Evolutionary conservation across 352 stramenopile species (phyloP).

Genomic region (Halophytophthora polymorphica): DNA sequence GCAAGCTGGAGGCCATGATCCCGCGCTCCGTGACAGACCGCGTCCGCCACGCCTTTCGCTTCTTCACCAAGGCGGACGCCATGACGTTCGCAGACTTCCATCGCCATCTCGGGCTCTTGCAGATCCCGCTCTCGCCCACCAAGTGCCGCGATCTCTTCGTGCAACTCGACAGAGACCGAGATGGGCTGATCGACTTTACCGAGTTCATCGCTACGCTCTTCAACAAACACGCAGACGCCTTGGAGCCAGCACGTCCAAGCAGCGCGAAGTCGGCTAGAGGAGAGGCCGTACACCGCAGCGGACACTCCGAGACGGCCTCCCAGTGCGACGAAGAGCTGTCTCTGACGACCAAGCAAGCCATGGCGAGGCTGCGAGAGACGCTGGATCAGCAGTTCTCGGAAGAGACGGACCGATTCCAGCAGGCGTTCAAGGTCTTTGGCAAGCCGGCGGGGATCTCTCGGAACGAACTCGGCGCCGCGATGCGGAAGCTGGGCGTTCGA

Average conservation of each 20-base stretch:
- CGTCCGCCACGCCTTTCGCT: slow-evolving; percentile 57
- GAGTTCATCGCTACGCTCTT: slow-evolving; percentile 68
- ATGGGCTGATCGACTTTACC: slow-evolving; percentile 59
- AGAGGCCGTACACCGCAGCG: not conserved
- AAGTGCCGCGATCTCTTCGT: slow-evolving; percentile 66
- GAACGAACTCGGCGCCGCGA: slow-evolving; percentile 47
- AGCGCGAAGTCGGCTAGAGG: slow-evolving; percentile 11
- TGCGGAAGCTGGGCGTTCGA: slow-evolving; percentile 55
- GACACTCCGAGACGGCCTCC: not conserved
- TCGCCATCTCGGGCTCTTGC: slow-evolving; percentile 41
- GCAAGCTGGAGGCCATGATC: slow-evolving; percentile 60
- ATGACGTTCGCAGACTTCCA: slow-evolving; percentile 68
- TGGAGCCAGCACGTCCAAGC: slow-evolving; percentile 12
- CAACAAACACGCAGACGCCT: slow-evolving; percentile 31
- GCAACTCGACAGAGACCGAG: slow-evolving; percentile 55
- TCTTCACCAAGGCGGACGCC: slow-evolving; percentile 62
- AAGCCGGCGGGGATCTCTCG: slow-evolving; percentile 60
- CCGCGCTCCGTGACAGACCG: slow-evolving; percentile 39
- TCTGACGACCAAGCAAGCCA: slow-evolving; percentile 56
- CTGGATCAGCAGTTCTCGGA: slow-evolving; percentile 67
- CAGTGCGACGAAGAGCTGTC: slow-evolving; percentile 26
- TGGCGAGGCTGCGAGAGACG: slow-evolving; percentile 51
- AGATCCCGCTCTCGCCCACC: slow-evolving; percentile 52
- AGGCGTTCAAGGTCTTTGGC: slow-evolving; percentile 68
- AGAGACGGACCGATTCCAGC: slow-evolving; percentile 68